Base-by-base conservation (phyloP, 2,329 filamentous ascomycete genomes). In the Blumeriella jaapii region DNA sequence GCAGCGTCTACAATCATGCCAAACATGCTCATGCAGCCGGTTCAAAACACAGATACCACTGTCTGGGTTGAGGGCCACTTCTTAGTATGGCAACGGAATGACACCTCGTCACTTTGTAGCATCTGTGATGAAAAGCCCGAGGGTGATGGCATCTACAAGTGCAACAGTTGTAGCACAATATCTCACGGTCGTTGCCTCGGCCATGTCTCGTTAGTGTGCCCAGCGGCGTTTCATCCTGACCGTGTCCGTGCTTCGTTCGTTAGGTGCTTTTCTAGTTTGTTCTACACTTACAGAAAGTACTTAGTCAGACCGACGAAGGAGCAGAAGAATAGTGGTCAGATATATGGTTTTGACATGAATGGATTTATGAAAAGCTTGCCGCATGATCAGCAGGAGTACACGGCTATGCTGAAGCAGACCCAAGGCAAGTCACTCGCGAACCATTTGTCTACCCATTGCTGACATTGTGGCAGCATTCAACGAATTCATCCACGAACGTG, bases 1-100 rank as follows among this genome's bases (percentile, higher is more conserved):
- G 83, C 83, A 2, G 83, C 83, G 6, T 87, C 82, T 5, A 91
- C 83, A 2, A 77, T 91, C 49, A 87, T 91, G 82, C 83, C 84
- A 22, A 82, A 78, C 49, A 80, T 86, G 70, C 70, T 84, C 41
- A 71, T 86, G 42, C 82, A 87, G 51, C 80, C 80, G 1, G 82
- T 89, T 6, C 67, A 67, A 29, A 84, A 89, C 52, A 85, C 82
- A 0, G 80, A 86, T 30, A 83, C 76, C 1, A 83, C 71, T 0
- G 75, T 84, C 30, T 91, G 83, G 83, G 79, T 85, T 1, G 83
- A 91, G 57, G 83, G 83, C 0, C 83, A 91, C 60, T 87, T 81
- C 57, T 72, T 91, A 60, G 71, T 77, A 40, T 81, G 74, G 65
- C 65, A 67, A 34, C 53, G 63, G 1, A 62, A 67, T 11, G 81